Conservation (phyloP, 768 basidiomycete species). For the Daedaleopsis nitida region DNA sequence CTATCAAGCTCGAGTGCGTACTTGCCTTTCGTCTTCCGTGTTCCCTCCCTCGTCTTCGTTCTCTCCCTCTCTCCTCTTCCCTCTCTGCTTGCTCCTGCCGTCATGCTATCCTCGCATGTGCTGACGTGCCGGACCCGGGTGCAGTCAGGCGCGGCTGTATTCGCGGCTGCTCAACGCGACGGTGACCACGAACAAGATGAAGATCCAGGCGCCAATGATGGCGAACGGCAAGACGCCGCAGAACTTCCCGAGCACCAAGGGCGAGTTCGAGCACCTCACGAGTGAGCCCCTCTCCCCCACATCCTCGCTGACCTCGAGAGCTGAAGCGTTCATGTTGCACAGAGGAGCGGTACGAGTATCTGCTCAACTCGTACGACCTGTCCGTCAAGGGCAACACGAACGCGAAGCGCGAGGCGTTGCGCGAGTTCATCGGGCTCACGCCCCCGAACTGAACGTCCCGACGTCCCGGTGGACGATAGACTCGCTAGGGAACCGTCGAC, state of each 20-base stretch:
- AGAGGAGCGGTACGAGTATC: conserved; percentile 45
- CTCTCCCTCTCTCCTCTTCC: not conserved
- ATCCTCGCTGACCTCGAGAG: not conserved
- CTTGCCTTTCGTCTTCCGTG: not conserved
- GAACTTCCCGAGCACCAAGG: conserved; percentile 40
- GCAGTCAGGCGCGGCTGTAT: conserved; percentile 41
- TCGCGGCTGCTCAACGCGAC: conserved; percentile 39
- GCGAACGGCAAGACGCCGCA: conserved; percentile 38
- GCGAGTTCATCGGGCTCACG: conserved; percentile 39
- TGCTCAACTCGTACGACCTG: conserved; percentile 38
- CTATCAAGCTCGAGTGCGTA: conserved; percentile 38
- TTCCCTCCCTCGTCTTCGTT: not conserved
- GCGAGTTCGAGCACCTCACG: conserved; percentile 49
- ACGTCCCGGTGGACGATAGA: not conserved
- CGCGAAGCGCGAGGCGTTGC: conserved; percentile 41
- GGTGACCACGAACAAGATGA: conserved; percentile 34
- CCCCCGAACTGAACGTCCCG: conserved; percentile 31
- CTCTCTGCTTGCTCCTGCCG: not conserved
- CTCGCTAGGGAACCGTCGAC: no score
- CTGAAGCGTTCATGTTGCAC: not conserved
- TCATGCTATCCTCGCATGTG: not conserved
- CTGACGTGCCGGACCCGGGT: not conserved
- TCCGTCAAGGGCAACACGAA: conserved; percentile 42
- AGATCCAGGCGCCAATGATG: conserved; percentile 33
- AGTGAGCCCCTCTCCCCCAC: conserved; percentile 32